Evolutionary conservation across 2,329 filamentous ascomycete genomes (phyloP).

Genomic region (Leptographium radiaticola): DNA sequence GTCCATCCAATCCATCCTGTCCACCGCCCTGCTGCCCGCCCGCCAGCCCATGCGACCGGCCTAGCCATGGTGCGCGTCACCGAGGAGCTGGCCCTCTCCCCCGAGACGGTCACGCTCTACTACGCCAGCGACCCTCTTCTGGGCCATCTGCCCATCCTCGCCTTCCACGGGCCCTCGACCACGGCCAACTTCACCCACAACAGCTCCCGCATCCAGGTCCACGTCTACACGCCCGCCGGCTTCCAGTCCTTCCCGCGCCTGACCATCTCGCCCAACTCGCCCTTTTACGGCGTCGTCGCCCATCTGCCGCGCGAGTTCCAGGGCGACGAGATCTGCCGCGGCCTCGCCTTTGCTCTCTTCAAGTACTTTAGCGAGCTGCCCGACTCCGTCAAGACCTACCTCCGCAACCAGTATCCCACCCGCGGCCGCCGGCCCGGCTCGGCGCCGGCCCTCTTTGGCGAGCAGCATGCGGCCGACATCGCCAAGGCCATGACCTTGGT

Average conservation of each 20-base stretch:
- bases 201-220: slow-evolving; percentile 87
- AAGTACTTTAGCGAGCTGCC: slow-evolving; percentile 91
- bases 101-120: slow-evolving; percentile 76
- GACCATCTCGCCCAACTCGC: slow-evolving; percentile 83
- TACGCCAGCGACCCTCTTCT: slow-evolving; percentile 77
- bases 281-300: slow-evolving; percentile 81
- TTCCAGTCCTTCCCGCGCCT: slow-evolving; percentile 83
- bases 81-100: slow-evolving; percentile 64
- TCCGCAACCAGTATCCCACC: slow-evolving; percentile 46
- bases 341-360: slow-evolving; percentile 79
- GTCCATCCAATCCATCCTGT: not conserved
- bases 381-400: slow-evolving; percentile 56
- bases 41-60: slow-evolving; percentile 24
- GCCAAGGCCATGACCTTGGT: slow-evolving; percentile 74
- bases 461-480: slow-evolving; percentile 85
- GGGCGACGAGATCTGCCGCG: slow-evolving; percentile 85
- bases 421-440: slow-evolving; percentile 48
- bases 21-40: not conserved
- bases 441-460: slow-evolving; percentile 62
- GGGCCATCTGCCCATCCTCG: slow-evolving; percentile 65
- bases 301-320: slow-evolving; percentile 87
- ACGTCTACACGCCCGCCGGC: slow-evolving; percentile 81
- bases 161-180: slow-evolving; percentile 87
- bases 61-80: slow-evolving; percentile 68
- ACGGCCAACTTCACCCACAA: slow-evolving; percentile 77